A percentile compares a stretch with the other conserved stretches of the same genome.
phyloP scores from a whole-genome alignment of 768 basidiomycete genomes.

The Hemileccinum rubropunctum region DNA sequence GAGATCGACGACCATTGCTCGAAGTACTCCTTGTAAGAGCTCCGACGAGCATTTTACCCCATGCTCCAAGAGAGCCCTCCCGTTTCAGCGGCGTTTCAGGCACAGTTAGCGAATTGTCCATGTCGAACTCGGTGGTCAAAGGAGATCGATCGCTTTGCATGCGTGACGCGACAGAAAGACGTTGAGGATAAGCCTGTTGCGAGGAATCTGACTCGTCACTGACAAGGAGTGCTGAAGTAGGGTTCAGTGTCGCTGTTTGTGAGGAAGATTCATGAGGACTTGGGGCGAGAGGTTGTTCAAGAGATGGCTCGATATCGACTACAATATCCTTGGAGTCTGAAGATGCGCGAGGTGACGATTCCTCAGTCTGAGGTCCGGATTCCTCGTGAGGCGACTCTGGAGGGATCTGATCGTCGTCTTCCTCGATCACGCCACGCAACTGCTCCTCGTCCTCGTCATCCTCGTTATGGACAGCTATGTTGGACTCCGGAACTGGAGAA shows the following conservation, averaged over 20 bases:
- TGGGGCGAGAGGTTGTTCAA: conserved; percentile 45
- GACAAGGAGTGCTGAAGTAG: conserved; percentile 37
- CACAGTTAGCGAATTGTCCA: conserved; percentile 44
- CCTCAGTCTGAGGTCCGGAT: conserved; percentile 46
- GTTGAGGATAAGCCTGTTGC: conserved; percentile 51
- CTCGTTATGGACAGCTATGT: conserved; percentile 58
- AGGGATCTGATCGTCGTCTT: conserved; percentile 52
- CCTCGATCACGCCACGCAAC: conserved; percentile 33
- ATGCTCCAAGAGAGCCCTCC: conserved; percentile 55
- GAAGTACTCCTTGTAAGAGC: conserved; percentile 67
- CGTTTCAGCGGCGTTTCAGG: conserved; percentile 53
- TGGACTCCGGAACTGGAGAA: conserved; percentile 53
- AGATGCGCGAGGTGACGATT: conserved; percentile 54
- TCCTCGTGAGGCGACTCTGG: conserved; percentile 49
- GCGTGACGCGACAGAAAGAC: conserved; percentile 61
- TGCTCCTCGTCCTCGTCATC: conserved; percentile 45
- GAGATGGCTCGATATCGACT: conserved; percentile 61
- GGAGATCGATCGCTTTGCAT: conserved; percentile 62
- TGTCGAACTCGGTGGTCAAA: conserved; percentile 44
- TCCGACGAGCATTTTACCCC: conserved; percentile 67
- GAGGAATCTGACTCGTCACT: conserved; percentile 52
- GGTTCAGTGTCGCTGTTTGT: conserved; percentile 42
- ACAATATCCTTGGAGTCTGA: conserved; percentile 59
- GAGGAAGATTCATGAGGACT: conserved; percentile 48
- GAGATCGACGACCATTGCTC: conserved; percentile 68